A percentile compares a stretch with the other conserved stretches of the same genome.
These are phyloP conservation scores for Truncatella angustata DNA, from an alignment of 2,329 filamentous ascomycete species.

Conservation along the genomic window DNA sequence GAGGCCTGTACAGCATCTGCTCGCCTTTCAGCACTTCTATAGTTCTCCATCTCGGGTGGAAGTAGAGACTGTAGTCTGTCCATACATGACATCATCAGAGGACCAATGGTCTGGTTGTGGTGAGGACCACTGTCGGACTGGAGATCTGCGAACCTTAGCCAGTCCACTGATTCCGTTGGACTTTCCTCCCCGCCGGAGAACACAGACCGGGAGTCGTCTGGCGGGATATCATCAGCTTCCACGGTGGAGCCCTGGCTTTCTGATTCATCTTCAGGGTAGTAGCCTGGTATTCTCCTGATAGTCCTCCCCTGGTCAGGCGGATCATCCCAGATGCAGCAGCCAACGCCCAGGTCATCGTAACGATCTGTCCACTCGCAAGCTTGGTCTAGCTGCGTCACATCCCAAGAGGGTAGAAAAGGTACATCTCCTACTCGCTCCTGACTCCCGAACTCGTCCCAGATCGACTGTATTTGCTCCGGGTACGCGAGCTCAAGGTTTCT, in stretches of 20 bases:
- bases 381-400: background rate
- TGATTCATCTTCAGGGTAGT: background rate
- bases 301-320: no score
- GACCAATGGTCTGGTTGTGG: background rate
- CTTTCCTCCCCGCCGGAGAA: background rate
- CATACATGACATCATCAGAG: background rate
- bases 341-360: no score
- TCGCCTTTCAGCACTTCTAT: background rate
- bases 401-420: background rate
- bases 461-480: background rate
- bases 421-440: background rate
- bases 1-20: background rate
- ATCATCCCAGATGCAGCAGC: background rate
- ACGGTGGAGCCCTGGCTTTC: background rate
- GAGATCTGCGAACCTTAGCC: background rate
- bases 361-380: background rate
- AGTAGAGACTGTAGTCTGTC: background rate
- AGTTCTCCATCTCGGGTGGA: background rate
- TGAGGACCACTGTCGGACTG: background rate
- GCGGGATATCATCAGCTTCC: background rate
- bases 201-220: background rate
- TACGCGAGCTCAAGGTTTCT: background rate
- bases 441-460: background rate
- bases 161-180: background rate
- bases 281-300: background rate